Percentiles rank a stretch among this genome's conserved stretches.
Conservation (phyloP, 176 grass and related monocot species). For the Miscanthus lutarioriparius region DNA sequence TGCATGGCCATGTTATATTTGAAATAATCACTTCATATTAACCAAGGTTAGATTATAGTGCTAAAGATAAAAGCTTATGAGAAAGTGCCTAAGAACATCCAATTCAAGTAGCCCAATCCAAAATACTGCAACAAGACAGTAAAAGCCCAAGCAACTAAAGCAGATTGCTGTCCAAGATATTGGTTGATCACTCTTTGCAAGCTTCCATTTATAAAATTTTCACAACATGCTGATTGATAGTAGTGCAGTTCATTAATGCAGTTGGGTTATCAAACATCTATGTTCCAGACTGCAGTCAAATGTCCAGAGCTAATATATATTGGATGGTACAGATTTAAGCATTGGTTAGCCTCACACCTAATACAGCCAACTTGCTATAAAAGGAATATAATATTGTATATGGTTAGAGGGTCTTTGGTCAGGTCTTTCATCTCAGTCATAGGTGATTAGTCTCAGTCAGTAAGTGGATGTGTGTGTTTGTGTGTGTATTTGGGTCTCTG, state of each 20-base stretch:
- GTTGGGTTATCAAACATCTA: background rate
- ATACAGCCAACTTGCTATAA: slow-evolving; percentile 16
- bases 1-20: slow-evolving; percentile 10
- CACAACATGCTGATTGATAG: background rate
- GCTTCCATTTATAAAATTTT: background rate
- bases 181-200: background rate
- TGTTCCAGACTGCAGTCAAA: background rate
- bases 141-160: background rate
- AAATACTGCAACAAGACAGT: background rate
- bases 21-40: slow-evolving; percentile 25
- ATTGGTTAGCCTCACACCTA: background rate
- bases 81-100: slow-evolving; percentile 15
- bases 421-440: too few species aligned
- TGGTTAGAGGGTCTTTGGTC: too few species aligned
- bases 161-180: background rate
- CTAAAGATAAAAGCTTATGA: background rate
- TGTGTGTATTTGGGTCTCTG: too few species aligned
- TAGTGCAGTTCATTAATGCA: background rate
- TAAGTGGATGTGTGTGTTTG: too few species aligned
- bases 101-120: background rate
- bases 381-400: background rate
- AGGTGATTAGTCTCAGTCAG: too few species aligned
- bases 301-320: background rate
- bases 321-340: background rate
- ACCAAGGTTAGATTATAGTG: background rate